Evolutionary conservation across 495 filamentous ascomycete genomes (phyloP).

Genomic region (Talaromyces nanjingensis): DNA sequence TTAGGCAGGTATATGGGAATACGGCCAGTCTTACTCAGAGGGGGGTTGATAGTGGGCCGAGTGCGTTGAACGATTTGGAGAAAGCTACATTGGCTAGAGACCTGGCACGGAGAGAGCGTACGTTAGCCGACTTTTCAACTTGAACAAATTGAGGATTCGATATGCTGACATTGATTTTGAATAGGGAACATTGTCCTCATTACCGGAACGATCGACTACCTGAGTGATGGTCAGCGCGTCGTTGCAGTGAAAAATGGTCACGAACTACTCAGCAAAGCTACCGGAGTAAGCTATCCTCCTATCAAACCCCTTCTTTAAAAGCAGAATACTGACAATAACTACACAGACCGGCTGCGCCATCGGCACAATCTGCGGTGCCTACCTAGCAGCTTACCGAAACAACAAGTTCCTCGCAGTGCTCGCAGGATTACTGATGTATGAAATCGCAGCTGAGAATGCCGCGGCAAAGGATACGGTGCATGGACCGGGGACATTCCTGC

Average conservation of each 20-base stretch:
- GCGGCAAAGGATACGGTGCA: slow-evolving; percentile 53
- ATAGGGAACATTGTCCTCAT: slow-evolving; percentile 68
- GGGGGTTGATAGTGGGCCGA: slow-evolving; percentile 77
- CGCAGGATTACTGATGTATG: slow-evolving; percentile 69
- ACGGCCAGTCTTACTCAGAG: slow-evolving; percentile 53
- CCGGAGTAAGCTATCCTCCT: slow-evolving; percentile 47
- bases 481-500: slow-evolving; percentile 84
- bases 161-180: neutral
- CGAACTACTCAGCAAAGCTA: slow-evolving; percentile 68
- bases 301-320: neutral
- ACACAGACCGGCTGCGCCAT: slow-evolving; percentile 70
- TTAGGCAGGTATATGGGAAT: slow-evolving; percentile 48
- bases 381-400: slow-evolving; percentile 50
- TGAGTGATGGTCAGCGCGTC: slow-evolving; percentile 66
- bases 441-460: slow-evolving; percentile 79
- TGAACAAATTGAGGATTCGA: no score
- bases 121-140: slow-evolving; percentile 14
- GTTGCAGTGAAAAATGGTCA: slow-evolving; percentile 72
- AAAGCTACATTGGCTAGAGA: slow-evolving; percentile 55
- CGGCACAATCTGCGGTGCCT: slow-evolving; percentile 72
- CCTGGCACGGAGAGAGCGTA: slow-evolving; percentile 57
- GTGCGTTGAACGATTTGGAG: slow-evolving; percentile 43
- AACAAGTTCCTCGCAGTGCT: slow-evolving; percentile 64
- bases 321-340: neutral
- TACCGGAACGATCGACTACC: slow-evolving; percentile 72